These are phyloP conservation scores for Macrophomina tecta DNA, from an alignment of 2,329 filamentous ascomycete genomes.

Conservation along the genomic window DNA sequence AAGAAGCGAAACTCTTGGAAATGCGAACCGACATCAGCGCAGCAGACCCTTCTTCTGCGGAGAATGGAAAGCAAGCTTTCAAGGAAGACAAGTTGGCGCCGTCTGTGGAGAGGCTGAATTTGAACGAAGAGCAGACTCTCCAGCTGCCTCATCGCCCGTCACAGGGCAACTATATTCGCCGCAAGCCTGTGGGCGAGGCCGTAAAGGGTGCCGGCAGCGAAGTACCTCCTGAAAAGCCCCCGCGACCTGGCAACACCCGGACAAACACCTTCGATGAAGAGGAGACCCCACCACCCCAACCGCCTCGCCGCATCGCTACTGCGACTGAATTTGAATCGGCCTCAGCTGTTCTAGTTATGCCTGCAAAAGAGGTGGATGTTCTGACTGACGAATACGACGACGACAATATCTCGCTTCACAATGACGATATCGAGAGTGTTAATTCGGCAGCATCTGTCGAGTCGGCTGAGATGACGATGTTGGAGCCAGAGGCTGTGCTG, in stretches of 20 bases:
- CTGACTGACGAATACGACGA: constrained; percentile 12
- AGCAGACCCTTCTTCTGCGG: background rate
- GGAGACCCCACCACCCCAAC: background rate
- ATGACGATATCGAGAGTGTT: constrained; percentile 18
- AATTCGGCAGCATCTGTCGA: background rate
- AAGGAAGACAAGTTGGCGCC: background rate
- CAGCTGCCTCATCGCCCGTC: background rate
- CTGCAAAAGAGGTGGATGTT: background rate
- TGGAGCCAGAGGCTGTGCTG: constrained; percentile 22
- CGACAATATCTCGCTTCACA: background rate
- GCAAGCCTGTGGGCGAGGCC: constrained; percentile 7
- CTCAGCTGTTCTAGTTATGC: background rate
- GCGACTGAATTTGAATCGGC: background rate
- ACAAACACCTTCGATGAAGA: background rate
- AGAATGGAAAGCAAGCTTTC: background rate
- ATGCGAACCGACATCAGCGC: background rate
- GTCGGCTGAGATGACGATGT: constrained; percentile 9
- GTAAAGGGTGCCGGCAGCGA: background rate
- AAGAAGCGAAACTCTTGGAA: constrained; percentile 23
- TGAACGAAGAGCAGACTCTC: background rate
- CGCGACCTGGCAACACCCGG: background rate
- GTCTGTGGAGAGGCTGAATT: background rate
- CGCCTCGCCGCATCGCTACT: background rate
- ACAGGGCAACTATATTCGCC: background rate
- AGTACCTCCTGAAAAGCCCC: constrained; percentile 14